phyloP scores from a whole-genome alignment of 208 protist genomes.

The Eutreptiella sp. region DNA sequence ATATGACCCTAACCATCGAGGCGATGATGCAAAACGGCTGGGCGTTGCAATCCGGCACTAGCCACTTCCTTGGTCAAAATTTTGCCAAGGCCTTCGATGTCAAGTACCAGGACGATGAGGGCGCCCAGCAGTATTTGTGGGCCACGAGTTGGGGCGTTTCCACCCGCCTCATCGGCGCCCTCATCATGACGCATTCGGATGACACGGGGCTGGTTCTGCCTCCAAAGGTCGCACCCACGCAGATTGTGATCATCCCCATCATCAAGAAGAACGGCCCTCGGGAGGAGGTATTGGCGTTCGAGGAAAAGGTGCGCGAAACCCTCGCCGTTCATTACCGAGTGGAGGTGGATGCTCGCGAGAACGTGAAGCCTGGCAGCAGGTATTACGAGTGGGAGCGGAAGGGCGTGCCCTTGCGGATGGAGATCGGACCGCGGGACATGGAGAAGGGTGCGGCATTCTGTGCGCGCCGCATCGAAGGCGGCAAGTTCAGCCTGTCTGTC shows the following conservation, averaged over 20 bases:
- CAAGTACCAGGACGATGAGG: conserved; percentile 12
- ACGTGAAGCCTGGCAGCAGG: too few species aligned
- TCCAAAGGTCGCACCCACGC: conserved; percentile 10
- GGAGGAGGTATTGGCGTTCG: neutral
- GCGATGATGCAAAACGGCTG: conserved; percentile 32
- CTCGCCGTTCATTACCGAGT: neutral
- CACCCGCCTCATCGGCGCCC: conserved; percentile 32
- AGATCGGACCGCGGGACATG: too few species aligned
- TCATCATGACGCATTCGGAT: conserved; percentile 32
- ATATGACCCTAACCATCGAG: conserved; percentile 38
- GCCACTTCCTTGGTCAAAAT: conserved; percentile 41
- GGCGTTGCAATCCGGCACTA: conserved; percentile 33
- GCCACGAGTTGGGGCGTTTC: conserved; percentile 31
- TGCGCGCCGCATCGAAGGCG: too few species aligned
- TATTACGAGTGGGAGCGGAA: too few species aligned
- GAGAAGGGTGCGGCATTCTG: too few species aligned
- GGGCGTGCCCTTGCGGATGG: too few species aligned
- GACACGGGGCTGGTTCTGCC: conserved; percentile 23
- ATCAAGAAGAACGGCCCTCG: neutral
- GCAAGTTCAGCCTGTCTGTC: too few species aligned
- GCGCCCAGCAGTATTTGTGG: conserved; percentile 23
- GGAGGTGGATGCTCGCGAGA: neutral
- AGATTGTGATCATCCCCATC: conserved; percentile 25
- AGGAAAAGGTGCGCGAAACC: neutral
- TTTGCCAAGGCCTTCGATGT: conserved; percentile 40